Percentiles rank a stretch among this genome's conserved stretches.
Evolutionary conservation across 2,329 filamentous ascomycete genomes (phyloP).

Genomic region (Sordariomycetes sp.): DNA sequence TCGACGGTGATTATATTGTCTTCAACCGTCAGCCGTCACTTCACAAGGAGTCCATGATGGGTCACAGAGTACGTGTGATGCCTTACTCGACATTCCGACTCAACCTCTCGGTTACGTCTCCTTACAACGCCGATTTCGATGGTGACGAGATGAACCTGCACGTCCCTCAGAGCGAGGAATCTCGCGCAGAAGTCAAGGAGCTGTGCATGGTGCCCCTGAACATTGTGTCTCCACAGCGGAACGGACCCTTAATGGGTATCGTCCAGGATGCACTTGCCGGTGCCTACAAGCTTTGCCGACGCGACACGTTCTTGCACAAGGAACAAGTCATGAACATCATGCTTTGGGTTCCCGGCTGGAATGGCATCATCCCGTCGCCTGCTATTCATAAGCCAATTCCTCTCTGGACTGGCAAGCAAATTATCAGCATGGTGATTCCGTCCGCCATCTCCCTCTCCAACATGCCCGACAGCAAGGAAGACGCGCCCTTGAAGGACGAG

Average conservation of each 20-base stretch:
- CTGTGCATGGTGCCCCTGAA: slow-evolving; percentile 97
- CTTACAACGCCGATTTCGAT: slow-evolving; percentile 99
- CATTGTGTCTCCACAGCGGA: slow-evolving; percentile 95
- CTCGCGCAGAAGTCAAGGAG: slow-evolving; percentile 84
- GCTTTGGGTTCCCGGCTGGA: slow-evolving; percentile 96
- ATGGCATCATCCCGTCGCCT: slow-evolving; percentile 82
- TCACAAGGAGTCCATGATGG: slow-evolving; percentile 99
- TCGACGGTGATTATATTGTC: slow-evolving; percentile 94
- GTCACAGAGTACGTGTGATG: slow-evolving; percentile 94
- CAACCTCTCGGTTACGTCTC: slow-evolving; percentile 93
- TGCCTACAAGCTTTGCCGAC: slow-evolving; percentile 90
- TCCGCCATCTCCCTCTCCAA: slow-evolving; percentile 69
- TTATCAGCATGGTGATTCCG: slow-evolving; percentile 87
- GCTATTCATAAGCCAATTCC: slow-evolving; percentile 89
- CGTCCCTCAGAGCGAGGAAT: slow-evolving; percentile 95
- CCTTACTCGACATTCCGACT: slow-evolving; percentile 97
- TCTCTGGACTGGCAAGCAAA: slow-evolving; percentile 96
- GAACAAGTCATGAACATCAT: slow-evolving; percentile 93
- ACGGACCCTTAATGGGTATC: slow-evolving; percentile 97
- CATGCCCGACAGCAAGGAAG: slow-evolving; percentile 45
- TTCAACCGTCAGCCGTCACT: slow-evolving; percentile 99
- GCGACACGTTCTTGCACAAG: slow-evolving; percentile 82
- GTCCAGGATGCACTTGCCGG: slow-evolving; percentile 96
- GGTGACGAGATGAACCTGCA: slow-evolving; percentile 99
- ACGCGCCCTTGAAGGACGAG: slow-evolving; percentile 56